These are phyloP conservation scores for Penicillium paxilli DNA, from an alignment of 495 filamentous ascomycete genomes.

Conservation along the genomic window DNA sequence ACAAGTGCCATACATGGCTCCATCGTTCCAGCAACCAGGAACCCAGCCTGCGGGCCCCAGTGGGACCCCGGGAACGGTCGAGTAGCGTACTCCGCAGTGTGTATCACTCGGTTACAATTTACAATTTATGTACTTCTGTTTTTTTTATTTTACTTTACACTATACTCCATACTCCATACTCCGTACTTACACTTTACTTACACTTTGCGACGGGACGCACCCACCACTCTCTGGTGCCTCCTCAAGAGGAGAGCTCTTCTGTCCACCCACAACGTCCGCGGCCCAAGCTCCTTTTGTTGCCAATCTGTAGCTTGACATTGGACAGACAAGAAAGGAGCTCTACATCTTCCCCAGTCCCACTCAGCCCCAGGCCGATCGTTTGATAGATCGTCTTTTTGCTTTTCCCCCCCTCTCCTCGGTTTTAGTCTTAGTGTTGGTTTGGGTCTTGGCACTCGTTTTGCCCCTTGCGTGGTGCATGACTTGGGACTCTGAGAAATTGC, in stretches of 20 bases:
- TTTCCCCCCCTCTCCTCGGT: not conserved
- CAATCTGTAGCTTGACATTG: conserved; percentile 15
- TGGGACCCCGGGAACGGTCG: conserved; percentile 19
- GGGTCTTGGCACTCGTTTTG: not conserved
- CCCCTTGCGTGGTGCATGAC: conserved; percentile 12
- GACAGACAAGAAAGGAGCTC: not conserved
- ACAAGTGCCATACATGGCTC: conserved; percentile 11
- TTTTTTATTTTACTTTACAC: not conserved
- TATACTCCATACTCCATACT: no score
- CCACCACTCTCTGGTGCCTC: conserved; percentile 4
- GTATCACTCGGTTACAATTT: conserved; percentile 8
- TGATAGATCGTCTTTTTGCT: not conserved
- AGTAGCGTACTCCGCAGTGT: conserved; percentile 16
- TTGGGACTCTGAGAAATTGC: not conserved
- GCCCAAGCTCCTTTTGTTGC: conserved; percentile 20
- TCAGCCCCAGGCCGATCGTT: not conserved
- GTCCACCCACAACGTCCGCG: conserved; percentile 6
- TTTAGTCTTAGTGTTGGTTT: no score
- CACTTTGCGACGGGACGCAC: not conserved
- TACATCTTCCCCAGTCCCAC: not conserved
- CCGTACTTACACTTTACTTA: not conserved
- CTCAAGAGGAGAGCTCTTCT: not conserved
- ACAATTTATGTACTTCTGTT: not conserved
- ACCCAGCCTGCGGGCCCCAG: conserved; percentile 12
- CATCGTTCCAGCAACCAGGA: conserved; percentile 24